Base-by-base conservation (phyloP, 2,329 filamentous ascomycete genomes). In the Lasiodiplodia theobromae region DNA sequence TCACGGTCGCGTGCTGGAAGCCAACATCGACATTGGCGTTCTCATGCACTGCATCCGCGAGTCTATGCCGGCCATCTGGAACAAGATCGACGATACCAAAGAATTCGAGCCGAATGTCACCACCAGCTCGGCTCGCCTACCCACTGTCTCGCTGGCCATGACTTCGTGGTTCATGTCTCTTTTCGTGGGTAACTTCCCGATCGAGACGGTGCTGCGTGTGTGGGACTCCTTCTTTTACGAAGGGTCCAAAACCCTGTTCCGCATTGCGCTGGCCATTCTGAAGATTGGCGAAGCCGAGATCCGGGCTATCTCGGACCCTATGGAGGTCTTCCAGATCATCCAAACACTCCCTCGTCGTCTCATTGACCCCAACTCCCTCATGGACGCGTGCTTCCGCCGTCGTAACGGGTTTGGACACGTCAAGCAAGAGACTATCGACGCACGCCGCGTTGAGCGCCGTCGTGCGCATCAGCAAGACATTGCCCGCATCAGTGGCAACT, bases 121-220 rank as follows among this genome's bases (percentile, higher is more conserved):
- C 74, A 76, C 62, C 0, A 78, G 77, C 52, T 77, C 78, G 54
- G 73, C 81, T 63, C 80, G 91, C 4, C 86, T 97, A 12, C 95
- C 95, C 0, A 94, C 95, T 14, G 95, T 98, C 72, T 96, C 93
- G 0, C 86, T 98, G 5, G 96, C 94, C 73, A 93, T 96, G 79
- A 97, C 94, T 11, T 92, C 94, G 4, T 98, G 95, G 95, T 96
- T 98, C 79, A 97, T 98, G 95, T 96, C 92, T 60, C 92, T 96
- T 74, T 97, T 96, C 79, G 96, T 97, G 70, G 94, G 94, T 66
- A 97, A 93, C 0, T 83, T 98, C 21, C 95, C 95, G 2, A 94
- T 97, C 70, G 95, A 98, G 81, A 93, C 91, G 21, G 95, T 94
- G 0, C 86, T 97, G 21, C 91, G 95, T 8, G 93, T 97, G 1